Evolutionary conservation across 768 basidiomycete genomes (phyloP), one percentile per base, ranked within the genome.

Genomic region (Kwoniella dendrophila): DNA sequence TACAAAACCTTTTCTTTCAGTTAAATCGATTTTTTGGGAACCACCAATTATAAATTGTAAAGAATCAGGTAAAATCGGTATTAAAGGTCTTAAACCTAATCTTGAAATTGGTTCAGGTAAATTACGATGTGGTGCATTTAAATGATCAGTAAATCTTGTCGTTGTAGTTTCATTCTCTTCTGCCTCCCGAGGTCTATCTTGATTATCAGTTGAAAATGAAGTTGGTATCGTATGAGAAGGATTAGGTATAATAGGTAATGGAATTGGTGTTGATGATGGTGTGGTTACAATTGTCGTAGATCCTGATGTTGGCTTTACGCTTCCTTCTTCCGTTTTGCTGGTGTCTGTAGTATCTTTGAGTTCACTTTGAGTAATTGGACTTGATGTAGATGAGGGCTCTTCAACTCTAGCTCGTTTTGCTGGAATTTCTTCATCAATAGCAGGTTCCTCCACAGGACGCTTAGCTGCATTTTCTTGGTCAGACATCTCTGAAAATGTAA

Each of bases 1-100:
- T 16, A 68, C 69, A 52, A 68, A 67, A 7, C 69, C 68, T n/a
- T 66, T 64, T 30, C 62, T 45, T 3, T 62, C 62, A 11, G 47
- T 54, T 62, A 71, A 18, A 61, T 72, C 71, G 8, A 63, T 38
- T 44, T 69, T 67, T n/a, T n/a, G n/a, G n/a, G n/a, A n/a, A 7
- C 62, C 53, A 26, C 74, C 71, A 2, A 60, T 68, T 41, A 71
- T 62, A n/a, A 68, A 47, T 45, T 71, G 67, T 4, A 75, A 44
- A 3, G 74, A 73, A 29, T 68, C 63, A 6, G 71, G 74, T 38
- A 75, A 41, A 14, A 56, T 47, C 1, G 71, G 73, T 30, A 71
- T 51, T 12, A 34, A 36, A n/a, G 73, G 67, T 50, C 63, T 71
- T 26, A 75, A 59, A n/a, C 73, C 73, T 18, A 69, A 34, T 34